phyloP scores from a whole-genome alignment of 1,284 basidiomycete genomes.

The Peniophora sp. region DNA sequence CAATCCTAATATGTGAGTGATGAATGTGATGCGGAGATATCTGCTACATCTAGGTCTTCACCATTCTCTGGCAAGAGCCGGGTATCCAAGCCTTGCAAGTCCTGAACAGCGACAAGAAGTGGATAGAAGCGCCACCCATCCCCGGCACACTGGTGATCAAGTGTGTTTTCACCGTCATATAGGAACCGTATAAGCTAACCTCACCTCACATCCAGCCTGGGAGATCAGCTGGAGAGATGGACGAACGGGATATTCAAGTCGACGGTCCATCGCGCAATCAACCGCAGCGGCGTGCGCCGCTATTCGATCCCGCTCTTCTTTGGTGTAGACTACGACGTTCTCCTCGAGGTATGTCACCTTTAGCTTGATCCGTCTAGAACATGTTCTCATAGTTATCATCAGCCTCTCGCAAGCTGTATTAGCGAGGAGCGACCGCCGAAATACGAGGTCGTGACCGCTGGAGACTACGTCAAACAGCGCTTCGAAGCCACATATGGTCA shows the following conservation, averaged over 20 bases:
- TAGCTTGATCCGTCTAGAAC: background rate
- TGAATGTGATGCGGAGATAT: background rate
- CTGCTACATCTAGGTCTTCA: conserved; percentile 58
- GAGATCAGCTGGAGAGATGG: background rate
- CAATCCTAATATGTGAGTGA: background rate
- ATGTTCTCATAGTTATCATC: background rate
- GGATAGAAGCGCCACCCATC: conserved; percentile 49
- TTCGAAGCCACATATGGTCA: conserved; percentile 57
- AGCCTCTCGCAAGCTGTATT: conserved; percentile 72
- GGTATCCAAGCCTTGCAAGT: conserved; percentile 50
- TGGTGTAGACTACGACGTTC: conserved; percentile 70
- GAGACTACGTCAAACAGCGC: conserved; percentile 64
- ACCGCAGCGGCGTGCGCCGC: conserved; percentile 58
- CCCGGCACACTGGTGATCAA: conserved; percentile 62
- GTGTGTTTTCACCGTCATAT: conserved; percentile 70
- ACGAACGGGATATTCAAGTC: conserved; percentile 84
- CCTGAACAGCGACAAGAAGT: conserved; percentile 41
- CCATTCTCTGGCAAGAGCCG: conserved; percentile 75
- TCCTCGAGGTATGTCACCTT: conserved; percentile 47
- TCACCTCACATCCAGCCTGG: background rate
- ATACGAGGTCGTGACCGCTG: conserved; percentile 66
- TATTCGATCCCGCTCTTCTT: conserved; percentile 83
- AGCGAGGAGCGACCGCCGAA: conserved; percentile 52
- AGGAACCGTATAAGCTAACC: conserved; percentile 74
- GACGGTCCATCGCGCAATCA: conserved; percentile 78